Evolutionary conservation across 306 rosid genomes (phyloP).

Genomic region (Corylus avellana): DNA sequence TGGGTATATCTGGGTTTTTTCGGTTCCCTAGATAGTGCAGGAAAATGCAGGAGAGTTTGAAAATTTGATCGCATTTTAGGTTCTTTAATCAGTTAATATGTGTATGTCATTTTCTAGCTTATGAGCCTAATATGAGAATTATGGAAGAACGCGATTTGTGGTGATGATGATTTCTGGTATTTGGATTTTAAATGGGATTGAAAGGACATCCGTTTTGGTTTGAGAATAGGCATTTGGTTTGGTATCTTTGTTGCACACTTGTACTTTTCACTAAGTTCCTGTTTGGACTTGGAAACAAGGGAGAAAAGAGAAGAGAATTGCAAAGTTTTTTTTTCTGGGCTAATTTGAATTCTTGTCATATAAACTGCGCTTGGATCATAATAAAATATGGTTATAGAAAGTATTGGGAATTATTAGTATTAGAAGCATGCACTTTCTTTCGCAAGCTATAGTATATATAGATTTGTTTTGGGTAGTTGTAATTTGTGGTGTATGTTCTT

Average conservation of each 20-base stretch:
- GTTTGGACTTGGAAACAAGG: background rate
- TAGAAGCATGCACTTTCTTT: background rate
- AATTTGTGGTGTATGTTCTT: background rate
- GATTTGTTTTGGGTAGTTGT: background rate
- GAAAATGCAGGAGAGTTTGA: background rate
- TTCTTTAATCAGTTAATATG: background rate
- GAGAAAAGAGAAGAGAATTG: background rate
- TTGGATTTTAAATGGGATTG: background rate
- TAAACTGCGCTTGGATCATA: constrained; percentile 1
- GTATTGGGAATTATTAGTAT: background rate
- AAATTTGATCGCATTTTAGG: too few species aligned
- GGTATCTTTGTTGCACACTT: background rate
- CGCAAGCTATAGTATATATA: too few species aligned
- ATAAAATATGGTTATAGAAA: background rate
- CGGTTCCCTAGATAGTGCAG: background rate
- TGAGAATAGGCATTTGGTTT: background rate
- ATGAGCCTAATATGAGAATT: constrained; percentile 1
- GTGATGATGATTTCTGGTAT: background rate
- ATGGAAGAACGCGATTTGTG: background rate
- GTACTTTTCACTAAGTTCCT: background rate
- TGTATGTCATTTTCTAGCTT: background rate
- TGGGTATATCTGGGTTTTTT: background rate
- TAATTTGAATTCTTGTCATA: background rate
- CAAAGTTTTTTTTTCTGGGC: background rate
- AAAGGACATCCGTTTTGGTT: background rate